These are phyloP conservation scores for Myochromella boudieri DNA, from an alignment of 768 basidiomycete genomes.

Conservation along the genomic window DNA sequence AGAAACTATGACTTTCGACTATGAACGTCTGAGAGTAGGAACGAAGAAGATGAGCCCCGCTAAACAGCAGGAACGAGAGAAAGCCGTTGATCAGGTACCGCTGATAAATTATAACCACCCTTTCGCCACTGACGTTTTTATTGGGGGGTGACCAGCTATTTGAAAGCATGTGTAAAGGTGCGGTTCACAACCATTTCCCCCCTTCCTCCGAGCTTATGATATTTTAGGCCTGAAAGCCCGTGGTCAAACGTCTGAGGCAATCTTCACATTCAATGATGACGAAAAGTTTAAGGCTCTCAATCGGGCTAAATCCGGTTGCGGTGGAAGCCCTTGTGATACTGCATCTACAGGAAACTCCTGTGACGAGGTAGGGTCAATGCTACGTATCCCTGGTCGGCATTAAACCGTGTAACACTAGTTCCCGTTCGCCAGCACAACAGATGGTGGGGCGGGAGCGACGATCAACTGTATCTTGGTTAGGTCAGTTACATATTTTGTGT, in stretches of 20 bases:
- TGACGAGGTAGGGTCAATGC: conserved; percentile 7
- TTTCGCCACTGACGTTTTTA: background rate
- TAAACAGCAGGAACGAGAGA: conserved; percentile 5
- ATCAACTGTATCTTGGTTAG: conserved; percentile 13
- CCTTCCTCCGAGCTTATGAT: background rate
- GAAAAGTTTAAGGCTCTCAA: conserved; percentile 3
- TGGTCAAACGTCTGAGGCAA: background rate
- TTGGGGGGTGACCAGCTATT: background rate
- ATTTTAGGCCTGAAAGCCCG: conserved; percentile 4
- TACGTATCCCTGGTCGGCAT: too few relatives aligned
- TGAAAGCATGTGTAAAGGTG: background rate
- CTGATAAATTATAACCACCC: background rate
- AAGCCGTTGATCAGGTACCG: conserved; percentile 11
- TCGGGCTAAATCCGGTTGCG: conserved; percentile 4
- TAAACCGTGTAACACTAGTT: conserved; percentile 7
- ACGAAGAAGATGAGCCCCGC: conserved; percentile 9
- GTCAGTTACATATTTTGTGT: too few relatives aligned
- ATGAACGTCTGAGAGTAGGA: background rate
- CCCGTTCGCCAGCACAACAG: conserved; percentile 17
- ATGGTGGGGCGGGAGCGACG: conserved; percentile 10
- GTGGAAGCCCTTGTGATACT: conserved; percentile 6
- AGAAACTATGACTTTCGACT: conserved; percentile 8
- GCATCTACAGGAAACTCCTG: conserved; percentile 7
- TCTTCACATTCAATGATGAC: conserved; percentile 11
- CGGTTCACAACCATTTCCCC: background rate